Base-by-base conservation (phyloP, 495 filamentous ascomycete species). In the Aspergillus avenaceus region DNA sequence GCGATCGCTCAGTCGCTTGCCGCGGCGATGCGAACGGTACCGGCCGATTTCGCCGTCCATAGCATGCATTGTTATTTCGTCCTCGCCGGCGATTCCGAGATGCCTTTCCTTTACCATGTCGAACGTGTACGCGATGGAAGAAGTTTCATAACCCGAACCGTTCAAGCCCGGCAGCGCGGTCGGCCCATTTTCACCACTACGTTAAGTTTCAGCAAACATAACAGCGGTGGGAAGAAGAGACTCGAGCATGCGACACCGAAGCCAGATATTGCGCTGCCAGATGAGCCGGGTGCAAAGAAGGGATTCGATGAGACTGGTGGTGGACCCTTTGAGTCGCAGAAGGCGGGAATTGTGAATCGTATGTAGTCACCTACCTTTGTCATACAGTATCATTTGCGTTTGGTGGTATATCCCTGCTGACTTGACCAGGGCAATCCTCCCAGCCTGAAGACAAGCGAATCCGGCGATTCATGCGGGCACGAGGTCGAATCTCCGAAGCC, bases 61-160 rank as follows among this genome's bases (percentile, higher is more conserved):
- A 88, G 83, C 68, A 96, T 96, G 89, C 93, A 98, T 77, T 97
- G 92, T 79, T 98, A 96, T 77, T 98, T 98, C 72, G 84, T 98
- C 29, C 84, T 97, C 2, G 90, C 89, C 9, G 93, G 92, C 24
- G 84, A 91, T 63, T 74, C 83, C 7, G 81, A 86, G 32, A 83
- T 95, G 28, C 92, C 93, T 4, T 87, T 98, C 54, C 72, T 97
- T 47, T 98, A 90, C 62, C 84, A 95, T 61, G 93, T 98, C 25
- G 92, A 97, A 71, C 82, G 84, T 41, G 88, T 97, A 26, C 86
- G 93, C 47, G 86, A 91, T 53, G 93, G 93, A n/a, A 79, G 83
- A 45, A 91, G 86, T 46, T 98, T 91, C 66, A 82, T 88, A 38
- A 97, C 93, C n/a, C 78, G 93, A 36, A 96, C 91, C 25, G 93